Base-by-base conservation (phyloP, 2,329 filamentous ascomycete species). In the Beauveria medogensis region DNA sequence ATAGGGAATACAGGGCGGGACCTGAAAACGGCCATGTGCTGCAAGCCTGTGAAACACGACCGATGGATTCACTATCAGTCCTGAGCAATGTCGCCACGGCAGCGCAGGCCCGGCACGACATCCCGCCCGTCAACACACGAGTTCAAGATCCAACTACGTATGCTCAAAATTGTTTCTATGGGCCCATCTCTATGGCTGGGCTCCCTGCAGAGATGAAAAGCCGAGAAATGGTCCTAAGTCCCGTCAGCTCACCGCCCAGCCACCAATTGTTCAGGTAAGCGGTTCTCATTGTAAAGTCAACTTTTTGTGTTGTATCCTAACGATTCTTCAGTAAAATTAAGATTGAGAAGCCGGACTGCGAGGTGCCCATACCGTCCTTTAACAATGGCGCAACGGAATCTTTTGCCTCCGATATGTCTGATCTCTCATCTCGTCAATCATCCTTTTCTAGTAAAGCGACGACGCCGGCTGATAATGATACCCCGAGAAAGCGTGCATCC, bases 401-500 rank as follows among this genome's bases (percentile, higher is more conserved):
- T 41, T 74, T 81, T 64, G 74, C 76, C 51, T 85, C 82, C 63
- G 82, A 86, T 60, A 72, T 77, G 28, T 85, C 83, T 56, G 82
- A 85, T 51, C 69, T 80, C 28, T 81, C 81, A 54, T 85, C 83
- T 26, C 72, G 75, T 20, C 77, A 77, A n/a, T 80, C 81, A 8
- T 80, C 78, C 5, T 69, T 76, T 44, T 86, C 83, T 65, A 88
- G 85, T 72, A 85, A 87, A 72, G 83, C 82, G 63, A 87, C 84
- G 54, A 87, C 84, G 48, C 84, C 83, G 51, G 72, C 81, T 62
- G 82, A 84, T 55, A 65, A 67, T 20, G 74, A 74, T 26, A 66
- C 64, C 43, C 47, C 65, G 20, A 69, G 62, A 41, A 64, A 65
- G 68, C 70, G 66, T 34, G 53, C 51, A 48, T 52, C 48, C 47